Conservation (phyloP, 164 flowering plant genomes). For the Kalanchoe fedtschenkoi region DNA sequence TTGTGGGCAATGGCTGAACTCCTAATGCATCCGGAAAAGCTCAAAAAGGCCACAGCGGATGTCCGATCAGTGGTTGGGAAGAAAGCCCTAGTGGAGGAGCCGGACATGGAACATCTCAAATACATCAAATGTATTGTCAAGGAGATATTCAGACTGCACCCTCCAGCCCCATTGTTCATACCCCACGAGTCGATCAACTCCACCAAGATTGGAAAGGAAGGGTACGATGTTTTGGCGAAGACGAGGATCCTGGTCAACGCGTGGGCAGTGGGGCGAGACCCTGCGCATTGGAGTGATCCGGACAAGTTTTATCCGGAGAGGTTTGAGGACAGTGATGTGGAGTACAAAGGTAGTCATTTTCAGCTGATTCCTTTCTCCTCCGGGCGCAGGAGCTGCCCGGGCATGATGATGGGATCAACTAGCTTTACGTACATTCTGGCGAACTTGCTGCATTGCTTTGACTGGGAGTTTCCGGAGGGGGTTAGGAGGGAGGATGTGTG, state of each 20-base stretch:
- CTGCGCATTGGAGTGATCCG: constrained; percentile 14
- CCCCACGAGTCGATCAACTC: constrained; percentile 20
- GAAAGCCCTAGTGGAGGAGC: not conserved
- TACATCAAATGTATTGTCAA: constrained; percentile 10
- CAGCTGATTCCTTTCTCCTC: constrained; percentile 12
- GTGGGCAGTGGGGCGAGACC: constrained; percentile 27
- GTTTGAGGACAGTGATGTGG: constrained; percentile 9
- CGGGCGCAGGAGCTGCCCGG: constrained; percentile 25
- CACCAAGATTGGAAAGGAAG: constrained; percentile 9
- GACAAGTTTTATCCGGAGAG: constrained; percentile 12
- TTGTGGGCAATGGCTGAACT: constrained; percentile 14
- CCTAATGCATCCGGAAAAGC: constrained; percentile 3
- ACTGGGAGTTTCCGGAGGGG: constrained; percentile 18
- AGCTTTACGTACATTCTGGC: constrained; percentile 15
- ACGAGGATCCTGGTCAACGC: constrained; percentile 21
- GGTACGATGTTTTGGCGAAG: constrained; percentile 16
- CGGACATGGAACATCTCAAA: not conserved
- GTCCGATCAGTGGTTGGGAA: constrained; percentile 3
- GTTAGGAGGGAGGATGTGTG: constrained; percentile 9
- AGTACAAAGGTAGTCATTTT: constrained; percentile 10
- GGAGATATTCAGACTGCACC: constrained; percentile 10
- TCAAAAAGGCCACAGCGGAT: constrained; percentile 11
- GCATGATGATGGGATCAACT: constrained; percentile 9
- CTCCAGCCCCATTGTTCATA: constrained; percentile 13
- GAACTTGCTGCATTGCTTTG: constrained; percentile 16